Percentiles rank a stretch among this genome's conserved stretches.
Conservation (phyloP, 208 protist species). For the Lotmaria passim region DNA sequence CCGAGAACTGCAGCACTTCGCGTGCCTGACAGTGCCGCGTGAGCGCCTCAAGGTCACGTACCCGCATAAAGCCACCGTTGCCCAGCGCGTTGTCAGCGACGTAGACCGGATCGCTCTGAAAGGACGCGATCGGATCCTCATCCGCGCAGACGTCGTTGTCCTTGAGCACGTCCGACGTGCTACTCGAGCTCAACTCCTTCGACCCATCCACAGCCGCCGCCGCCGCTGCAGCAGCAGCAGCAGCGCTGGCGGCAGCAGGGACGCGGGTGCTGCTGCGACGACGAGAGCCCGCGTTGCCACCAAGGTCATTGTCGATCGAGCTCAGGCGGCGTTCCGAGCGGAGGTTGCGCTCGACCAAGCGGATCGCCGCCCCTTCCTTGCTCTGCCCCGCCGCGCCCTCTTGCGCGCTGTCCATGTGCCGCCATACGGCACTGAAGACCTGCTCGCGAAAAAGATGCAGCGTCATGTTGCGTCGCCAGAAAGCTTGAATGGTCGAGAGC, state of each 20-base stretch:
- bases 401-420: conserved; percentile 45
- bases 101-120: conserved; percentile 25
- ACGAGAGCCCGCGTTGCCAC: no score
- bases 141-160: conserved; percentile 18
- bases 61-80: conserved; percentile 53
- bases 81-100: conserved; percentile 11
- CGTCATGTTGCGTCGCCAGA: conserved; percentile 48
- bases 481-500: conserved; percentile 42
- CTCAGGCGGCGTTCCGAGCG: conserved; percentile 13
- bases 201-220: neutral
- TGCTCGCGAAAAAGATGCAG: conserved; percentile 44
- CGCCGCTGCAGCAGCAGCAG: neutral
- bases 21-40: conserved; percentile 36
- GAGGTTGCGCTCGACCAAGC: conserved; percentile 23
- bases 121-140: conserved; percentile 15
- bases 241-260: neutral
- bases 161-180: neutral
- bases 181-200: neutral
- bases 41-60: conserved; percentile 45
- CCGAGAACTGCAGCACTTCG: conserved; percentile 43
- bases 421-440: conserved; percentile 50
- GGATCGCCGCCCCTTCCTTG: conserved; percentile 16
- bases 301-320: conserved; percentile 1
- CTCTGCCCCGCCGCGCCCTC: conserved; percentile 28
- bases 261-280: neutral